A percentile compares a stretch with the other conserved stretches of the same genome.
These are phyloP conservation scores for Colletotrichum viniferum DNA, from an alignment of 2,329 filamentous ascomycete species.

Conservation along the genomic window DNA sequence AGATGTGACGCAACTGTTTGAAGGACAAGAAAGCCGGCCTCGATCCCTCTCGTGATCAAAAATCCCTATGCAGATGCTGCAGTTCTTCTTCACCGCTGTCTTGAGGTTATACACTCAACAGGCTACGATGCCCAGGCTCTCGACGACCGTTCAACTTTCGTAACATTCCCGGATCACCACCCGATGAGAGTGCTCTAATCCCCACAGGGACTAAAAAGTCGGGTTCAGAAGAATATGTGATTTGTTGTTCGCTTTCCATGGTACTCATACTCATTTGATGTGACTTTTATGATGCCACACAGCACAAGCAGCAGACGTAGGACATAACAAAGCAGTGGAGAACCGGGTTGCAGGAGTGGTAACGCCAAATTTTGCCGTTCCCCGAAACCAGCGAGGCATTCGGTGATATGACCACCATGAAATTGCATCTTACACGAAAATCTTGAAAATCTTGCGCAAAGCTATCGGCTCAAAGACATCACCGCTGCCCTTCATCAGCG, in stretches of 20 bases:
- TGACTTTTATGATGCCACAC: not conserved
- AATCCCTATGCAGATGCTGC: no score
- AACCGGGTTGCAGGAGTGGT: not conserved
- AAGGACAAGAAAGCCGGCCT: not conserved
- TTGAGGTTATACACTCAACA: not conserved
- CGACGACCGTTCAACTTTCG: not conserved
- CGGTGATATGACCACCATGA: not conserved
- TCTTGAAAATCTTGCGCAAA: not conserved
- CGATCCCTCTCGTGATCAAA: not conserved
- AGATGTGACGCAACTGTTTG: not conserved
- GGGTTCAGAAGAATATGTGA: no score
- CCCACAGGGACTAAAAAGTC: no score
- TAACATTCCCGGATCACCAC: not conserved
- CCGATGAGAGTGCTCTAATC: not conserved
- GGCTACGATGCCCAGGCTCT: not conserved
- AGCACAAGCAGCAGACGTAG: not conserved
- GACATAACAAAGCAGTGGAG: no score
- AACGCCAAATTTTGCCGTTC: no score
- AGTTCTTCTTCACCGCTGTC: rapidly evolving
- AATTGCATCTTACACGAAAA: not conserved
- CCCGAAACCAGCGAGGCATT: no score
- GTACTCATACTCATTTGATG: not conserved
- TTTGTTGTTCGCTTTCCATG: not conserved
- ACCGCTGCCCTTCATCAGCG: not conserved
- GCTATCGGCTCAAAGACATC: not conserved